A percentile compares a stretch with the other conserved stretches of the same genome.
phyloP scores from a whole-genome alignment of 2,329 filamentous ascomycete species.

The Colletotrichum sp. region DNA sequence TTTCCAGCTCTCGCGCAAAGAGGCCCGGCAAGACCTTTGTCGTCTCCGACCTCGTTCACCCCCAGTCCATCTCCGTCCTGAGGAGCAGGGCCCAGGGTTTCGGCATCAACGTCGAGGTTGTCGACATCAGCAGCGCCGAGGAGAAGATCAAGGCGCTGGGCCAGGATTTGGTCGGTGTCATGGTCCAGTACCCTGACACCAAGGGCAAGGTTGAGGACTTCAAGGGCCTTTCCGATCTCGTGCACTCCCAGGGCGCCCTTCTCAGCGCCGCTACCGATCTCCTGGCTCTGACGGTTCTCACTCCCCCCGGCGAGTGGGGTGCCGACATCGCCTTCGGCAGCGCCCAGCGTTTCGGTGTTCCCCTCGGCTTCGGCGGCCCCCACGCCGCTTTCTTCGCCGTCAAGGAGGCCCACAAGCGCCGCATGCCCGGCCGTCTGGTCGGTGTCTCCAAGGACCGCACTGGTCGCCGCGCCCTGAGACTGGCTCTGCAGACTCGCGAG shows the following conservation, averaged over 20 bases:
- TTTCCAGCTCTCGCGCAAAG: conserved; percentile 75
- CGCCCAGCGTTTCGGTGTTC: conserved; percentile 89
- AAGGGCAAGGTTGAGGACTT: conserved; percentile 82
- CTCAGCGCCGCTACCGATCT: conserved; percentile 91
- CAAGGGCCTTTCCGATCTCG: conserved; percentile 72
- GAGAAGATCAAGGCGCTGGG: conserved; percentile 75
- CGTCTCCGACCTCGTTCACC: conserved; percentile 82
- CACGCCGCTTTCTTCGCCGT: conserved; percentile 97
- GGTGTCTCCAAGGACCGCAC: conserved; percentile 91
- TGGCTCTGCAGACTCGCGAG: conserved; percentile 91
- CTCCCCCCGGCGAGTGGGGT: conserved; percentile 91
- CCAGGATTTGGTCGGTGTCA: conserved; percentile 83
- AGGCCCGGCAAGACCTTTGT: conserved; percentile 80
- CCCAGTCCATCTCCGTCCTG: conserved; percentile 85
- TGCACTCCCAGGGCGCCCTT: conserved; percentile 79
- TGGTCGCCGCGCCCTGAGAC: conserved; percentile 79
- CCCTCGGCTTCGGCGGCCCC: conserved; percentile 91
- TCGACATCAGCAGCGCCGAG: conserved; percentile 72
- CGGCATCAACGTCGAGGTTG: conserved; percentile 77
- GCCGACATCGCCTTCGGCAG: conserved; percentile 95
- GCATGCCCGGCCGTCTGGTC: conserved; percentile 89
- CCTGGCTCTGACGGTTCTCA: conserved; percentile 84
- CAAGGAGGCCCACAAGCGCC: conserved; percentile 89
- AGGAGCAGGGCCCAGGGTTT: conserved; percentile 90
- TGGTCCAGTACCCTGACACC: conserved; percentile 95